Conservation (phyloP, 1,284 basidiomycete species). For the Prillingera fragicola region DNA sequence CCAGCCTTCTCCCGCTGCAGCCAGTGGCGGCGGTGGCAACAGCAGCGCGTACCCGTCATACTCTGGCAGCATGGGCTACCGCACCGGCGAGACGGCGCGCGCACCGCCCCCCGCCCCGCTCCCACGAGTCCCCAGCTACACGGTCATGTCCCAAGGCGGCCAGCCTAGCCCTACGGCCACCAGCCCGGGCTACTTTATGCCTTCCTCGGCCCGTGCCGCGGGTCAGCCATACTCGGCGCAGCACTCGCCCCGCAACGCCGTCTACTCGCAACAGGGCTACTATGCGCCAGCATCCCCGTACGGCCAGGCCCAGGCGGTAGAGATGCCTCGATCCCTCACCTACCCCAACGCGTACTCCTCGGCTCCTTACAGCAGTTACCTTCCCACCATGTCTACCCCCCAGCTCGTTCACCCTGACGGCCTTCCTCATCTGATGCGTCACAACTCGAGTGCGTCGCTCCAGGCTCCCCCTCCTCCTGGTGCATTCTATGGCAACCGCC, state of each 20-base stretch:
- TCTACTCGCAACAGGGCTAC: conserved; percentile 8
- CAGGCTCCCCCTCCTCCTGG: conserved; percentile 17
- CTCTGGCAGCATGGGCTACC: conserved; percentile 32
- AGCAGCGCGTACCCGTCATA: conserved; percentile 21
- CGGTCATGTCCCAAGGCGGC: conserved; percentile 8
- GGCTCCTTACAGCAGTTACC: conserved; percentile 23
- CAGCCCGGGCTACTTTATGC: conserved; percentile 16
- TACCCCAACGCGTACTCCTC: conserved; percentile 31
- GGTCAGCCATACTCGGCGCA: conserved; percentile 13
- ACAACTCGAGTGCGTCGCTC: conserved; percentile 28
- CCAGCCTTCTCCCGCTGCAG: conserved; percentile 6
- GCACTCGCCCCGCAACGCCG: conserved; percentile 12
- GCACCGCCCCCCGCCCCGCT: conserved; percentile 22
- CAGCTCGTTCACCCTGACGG: conserved; percentile 12
- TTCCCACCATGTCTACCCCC: conserved; percentile 17
- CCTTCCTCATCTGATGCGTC: conserved; percentile 25
- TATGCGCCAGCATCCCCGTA: conserved; percentile 22
- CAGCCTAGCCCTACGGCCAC: conserved; percentile 11
- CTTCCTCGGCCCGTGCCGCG: conserved; percentile 8
- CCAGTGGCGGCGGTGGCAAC: conserved; percentile 5
- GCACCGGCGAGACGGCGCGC: conserved; percentile 30
- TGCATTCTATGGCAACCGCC: conserved; percentile 32
- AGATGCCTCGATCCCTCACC: conserved; percentile 43
- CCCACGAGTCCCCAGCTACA: conserved; percentile 16
- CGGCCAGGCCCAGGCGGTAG: conserved; percentile 21